Percentiles rank a stretch among this genome's conserved stretches.
Evolutionary conservation across 2,329 filamentous ascomycete species (phyloP).

Genomic region (Camptophora hylomeconis): DNA sequence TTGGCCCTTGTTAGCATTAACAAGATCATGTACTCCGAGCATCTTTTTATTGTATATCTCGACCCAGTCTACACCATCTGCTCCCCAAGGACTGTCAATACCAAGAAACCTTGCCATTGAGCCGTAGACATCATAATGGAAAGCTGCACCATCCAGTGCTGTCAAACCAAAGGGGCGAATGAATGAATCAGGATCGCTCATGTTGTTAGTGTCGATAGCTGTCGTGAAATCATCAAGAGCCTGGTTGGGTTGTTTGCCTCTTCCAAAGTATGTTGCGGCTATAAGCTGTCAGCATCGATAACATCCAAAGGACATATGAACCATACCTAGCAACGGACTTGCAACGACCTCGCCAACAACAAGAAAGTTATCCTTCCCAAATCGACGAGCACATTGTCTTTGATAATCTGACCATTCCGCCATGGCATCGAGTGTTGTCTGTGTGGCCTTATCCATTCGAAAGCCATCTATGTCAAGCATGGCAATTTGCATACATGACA

Average conservation of each 20-base stretch:
- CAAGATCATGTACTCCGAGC: conserved; percentile 35
- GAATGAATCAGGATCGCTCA: conserved; percentile 23
- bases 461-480: conserved; percentile 44
- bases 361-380: conserved; percentile 43
- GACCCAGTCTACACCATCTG: conserved; percentile 26
- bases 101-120: conserved; percentile 38
- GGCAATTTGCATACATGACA: conserved; percentile 41
- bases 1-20: conserved; percentile 37
- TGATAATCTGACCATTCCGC: conserved; percentile 37
- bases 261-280: conserved; percentile 39
- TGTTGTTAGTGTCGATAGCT: conserved; percentile 24
- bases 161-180: conserved; percentile 32
- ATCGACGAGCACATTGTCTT: conserved; percentile 33
- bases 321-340: too few species aligned
- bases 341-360: conserved; percentile 43
- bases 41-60: conserved; percentile 34
- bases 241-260: conserved; percentile 36
- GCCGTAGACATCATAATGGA: conserved; percentile 42
- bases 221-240: conserved; percentile 24
- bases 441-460: conserved; percentile 41
- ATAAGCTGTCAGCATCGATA: conserved; percentile 29
- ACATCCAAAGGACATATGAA: too few species aligned
- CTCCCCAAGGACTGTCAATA: conserved; percentile 24
- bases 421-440: conserved; percentile 42
- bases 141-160: conserved; percentile 39